Evolutionary conservation across 352 stramenopile species (phyloP).

Genomic region (Phytophthora fragariae): DNA sequence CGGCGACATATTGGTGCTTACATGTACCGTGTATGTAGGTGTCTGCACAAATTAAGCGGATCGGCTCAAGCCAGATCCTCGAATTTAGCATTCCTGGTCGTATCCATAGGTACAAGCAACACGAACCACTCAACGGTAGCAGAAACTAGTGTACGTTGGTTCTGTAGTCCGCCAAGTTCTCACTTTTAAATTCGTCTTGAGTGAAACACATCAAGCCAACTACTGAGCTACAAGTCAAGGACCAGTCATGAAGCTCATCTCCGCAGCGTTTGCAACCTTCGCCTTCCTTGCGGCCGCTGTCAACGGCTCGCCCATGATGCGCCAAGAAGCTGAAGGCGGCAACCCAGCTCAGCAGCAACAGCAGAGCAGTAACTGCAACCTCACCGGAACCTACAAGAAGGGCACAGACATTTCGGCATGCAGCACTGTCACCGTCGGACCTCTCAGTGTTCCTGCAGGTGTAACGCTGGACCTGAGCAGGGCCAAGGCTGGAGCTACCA

Average conservation of each 20-base stretch:
- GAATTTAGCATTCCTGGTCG: no score
- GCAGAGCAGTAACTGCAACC: conserved; percentile 32
- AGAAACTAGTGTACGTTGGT: no score
- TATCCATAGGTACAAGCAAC: no score
- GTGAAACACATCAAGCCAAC: conserved; percentile 7
- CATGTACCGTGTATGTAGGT: not conserved
- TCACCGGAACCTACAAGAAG: conserved; percentile 47
- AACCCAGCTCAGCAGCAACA: conserved; percentile 25
- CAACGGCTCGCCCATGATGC: conserved; percentile 25
- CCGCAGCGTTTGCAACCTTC: conserved; percentile 18
- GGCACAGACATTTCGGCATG: conserved; percentile 41
- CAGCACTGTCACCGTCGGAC: conserved; percentile 30
- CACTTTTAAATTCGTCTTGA: conserved; percentile 21
- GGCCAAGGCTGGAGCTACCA: conserved; percentile 37
- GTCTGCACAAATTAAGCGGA: conserved; percentile 2
- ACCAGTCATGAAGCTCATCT: conserved; percentile 33
- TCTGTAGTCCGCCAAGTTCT: not conserved
- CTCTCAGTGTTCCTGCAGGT: conserved; percentile 41
- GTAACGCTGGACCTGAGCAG: conserved; percentile 46
- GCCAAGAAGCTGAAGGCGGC: conserved; percentile 20
- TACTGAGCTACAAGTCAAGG: not conserved
- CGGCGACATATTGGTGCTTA: not conserved
- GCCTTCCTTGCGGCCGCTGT: conserved; percentile 13
- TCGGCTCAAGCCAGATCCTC: conserved; percentile 8
- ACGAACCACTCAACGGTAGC: no score